Base-by-base conservation (phyloP, 495 filamentous ascomycete species). In the Penicillium chermesinum region DNA sequence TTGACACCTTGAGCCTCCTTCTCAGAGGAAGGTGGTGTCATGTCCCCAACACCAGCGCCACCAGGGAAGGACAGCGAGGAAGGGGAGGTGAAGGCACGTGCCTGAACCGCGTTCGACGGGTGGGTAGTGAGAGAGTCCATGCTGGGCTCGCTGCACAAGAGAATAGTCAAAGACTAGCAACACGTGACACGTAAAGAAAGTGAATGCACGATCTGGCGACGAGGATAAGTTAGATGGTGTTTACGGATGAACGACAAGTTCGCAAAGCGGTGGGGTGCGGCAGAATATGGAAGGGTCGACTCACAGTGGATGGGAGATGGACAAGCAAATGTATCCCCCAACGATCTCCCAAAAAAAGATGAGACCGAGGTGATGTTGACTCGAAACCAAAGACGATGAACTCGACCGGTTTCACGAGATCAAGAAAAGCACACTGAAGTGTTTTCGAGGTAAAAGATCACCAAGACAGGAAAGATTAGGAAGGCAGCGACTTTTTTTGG, bases 241-340 rank as follows among this genome's bases (percentile, higher is more conserved):
- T n/a, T n/a, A n/a, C n/a, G n/a, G n/a, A n/a, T n/a, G n/a, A n/a
- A n/a, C n/a, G n/a, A n/a, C n/a, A n/a, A n/a, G n/a, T n/a, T n/a
- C n/a, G n/a, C n/a, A n/a, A 50, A 44, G 55, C 49, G 50, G 58
- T 54, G 36, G 8, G 12, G 16, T 6, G 12, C 16, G 39, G 36
- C 42, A 53, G 17, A 53, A 34, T 7, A 25, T 0, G 13, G 13
- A 34, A 21, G 44, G 22, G 40, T 53, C 44, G 50, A 65, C 87
- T 83, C 87, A 88, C 86, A 82, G 78, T 66, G 74, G 75, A 74
- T n/a, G 82, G 87, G 89, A 95, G 90, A 95, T 87, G 77, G 87
- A 95, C 91, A 95, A 96, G 59, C 83, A 69, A 96, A 96, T 96
- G 91, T 89, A 84, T 96, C 91, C 88, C 90, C 89, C 83, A 62